Percentiles rank a stretch among this genome's conserved stretches.
Conservation (phyloP, 306 rosid genomes). For the Quercus alba region DNA sequence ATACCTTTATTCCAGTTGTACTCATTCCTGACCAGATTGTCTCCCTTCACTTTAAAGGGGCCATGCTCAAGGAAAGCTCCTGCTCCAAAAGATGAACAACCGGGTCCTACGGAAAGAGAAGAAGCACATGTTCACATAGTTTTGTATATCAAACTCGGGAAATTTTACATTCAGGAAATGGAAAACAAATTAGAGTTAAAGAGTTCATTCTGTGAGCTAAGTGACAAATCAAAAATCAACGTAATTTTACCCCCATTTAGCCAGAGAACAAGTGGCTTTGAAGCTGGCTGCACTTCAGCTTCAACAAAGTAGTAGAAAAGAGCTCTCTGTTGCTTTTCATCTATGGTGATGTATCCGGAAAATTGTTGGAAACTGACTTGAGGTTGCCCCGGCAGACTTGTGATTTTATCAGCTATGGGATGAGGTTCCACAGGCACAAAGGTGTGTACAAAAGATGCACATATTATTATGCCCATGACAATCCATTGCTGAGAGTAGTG, state of each 20-base stretch:
- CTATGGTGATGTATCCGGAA: slow-evolving; percentile 29
- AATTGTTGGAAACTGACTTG: slow-evolving; percentile 31
- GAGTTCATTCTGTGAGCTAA: too few relatives aligned
- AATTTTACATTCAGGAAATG: background rate
- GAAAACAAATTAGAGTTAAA: background rate
- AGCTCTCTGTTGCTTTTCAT: slow-evolving; percentile 31
- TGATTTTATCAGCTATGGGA: slow-evolving; percentile 24
- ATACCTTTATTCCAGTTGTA: slow-evolving; percentile 44
- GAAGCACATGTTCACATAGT: background rate
- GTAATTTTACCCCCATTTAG: slow-evolving; percentile 30
- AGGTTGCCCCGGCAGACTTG: slow-evolving; percentile 34
- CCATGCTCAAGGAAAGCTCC: slow-evolving; percentile 42
- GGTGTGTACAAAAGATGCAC: background rate
- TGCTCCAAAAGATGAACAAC: slow-evolving; percentile 30
- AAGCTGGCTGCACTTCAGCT: slow-evolving; percentile 28
- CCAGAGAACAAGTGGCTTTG: slow-evolving; percentile 45
- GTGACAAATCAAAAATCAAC: background rate
- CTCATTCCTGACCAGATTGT: slow-evolving; percentile 11
- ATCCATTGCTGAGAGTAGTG: background rate
- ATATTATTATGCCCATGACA: background rate
- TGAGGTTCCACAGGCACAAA: background rate
- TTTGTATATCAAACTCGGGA: too few relatives aligned
- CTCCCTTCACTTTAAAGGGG: slow-evolving; percentile 23
- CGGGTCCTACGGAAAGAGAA: slow-evolving; percentile 22
- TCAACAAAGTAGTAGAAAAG: slow-evolving; percentile 43